phyloP scores from a whole-genome alignment of 129 eudicot genomes.

The Helianthus tuberosus region DNA sequence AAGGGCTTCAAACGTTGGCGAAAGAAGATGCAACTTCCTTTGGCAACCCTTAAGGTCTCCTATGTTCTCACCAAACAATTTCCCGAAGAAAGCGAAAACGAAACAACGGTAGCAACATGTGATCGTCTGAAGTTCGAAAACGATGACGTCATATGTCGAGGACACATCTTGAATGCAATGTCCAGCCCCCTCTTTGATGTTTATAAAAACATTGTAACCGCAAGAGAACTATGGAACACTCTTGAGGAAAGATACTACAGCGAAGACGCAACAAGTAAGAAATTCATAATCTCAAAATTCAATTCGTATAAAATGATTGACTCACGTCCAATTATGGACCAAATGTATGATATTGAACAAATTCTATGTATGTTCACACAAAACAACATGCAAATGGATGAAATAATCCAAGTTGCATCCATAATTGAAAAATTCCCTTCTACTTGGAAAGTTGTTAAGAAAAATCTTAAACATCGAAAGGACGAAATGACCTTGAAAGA shows the following conservation, averaged over 20 bases:
- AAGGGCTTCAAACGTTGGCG: background rate
- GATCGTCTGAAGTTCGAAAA: background rate
- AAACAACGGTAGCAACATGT: background rate
- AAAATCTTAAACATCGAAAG: background rate
- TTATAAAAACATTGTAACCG: background rate
- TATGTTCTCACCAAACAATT: background rate
- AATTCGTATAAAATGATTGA: background rate
- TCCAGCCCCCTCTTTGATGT: background rate
- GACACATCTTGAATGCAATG: background rate
- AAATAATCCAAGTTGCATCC: background rate
- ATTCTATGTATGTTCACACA: slow-evolving; percentile 1
- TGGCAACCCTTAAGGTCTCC: background rate
- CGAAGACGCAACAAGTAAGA: background rate
- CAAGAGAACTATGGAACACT: background rate
- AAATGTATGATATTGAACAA: background rate
- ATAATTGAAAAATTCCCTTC: background rate
- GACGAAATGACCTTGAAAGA: background rate
- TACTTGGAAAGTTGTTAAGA: slow-evolving; percentile 1
- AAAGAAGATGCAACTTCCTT: background rate
- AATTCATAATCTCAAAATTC: background rate
- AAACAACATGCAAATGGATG: background rate
- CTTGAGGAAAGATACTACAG: background rate
- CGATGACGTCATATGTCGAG: background rate
- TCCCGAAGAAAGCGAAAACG: background rate
- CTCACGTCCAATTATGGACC: background rate